Base-by-base conservation (phyloP, 1,284 basidiomycete species). In the Cryptococcus deneoformans region DNA sequence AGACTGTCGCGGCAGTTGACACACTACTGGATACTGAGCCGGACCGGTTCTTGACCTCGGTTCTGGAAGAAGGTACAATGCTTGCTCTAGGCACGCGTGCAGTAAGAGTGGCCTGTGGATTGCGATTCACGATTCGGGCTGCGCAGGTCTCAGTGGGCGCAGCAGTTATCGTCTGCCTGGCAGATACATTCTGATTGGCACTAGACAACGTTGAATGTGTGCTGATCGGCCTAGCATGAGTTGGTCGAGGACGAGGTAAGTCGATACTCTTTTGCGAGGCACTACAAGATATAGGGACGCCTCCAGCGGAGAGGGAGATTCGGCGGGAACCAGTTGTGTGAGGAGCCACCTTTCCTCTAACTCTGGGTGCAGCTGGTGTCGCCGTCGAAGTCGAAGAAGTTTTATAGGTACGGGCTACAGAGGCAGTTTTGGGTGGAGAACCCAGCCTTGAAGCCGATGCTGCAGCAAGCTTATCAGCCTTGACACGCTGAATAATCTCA, bases 291-390 rank as follows among this genome's bases (percentile, higher is more conserved):
- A 66, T 46, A 1, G 67, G 62, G 6, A 59, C 10, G 8, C 57
- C 57, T 14, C 67, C 64, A 12, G 59, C 53, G 3, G 65, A 67
- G 0, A 66, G 56, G 12, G 65, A 67, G 46, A 63, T 59, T 16
- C 62, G 57, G 11, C 46, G 46, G 36, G 53, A 52, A 1, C 47
- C 47, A 35, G 38, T 42, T 24, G 46, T 54, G 11, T 46, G 53
- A 2, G 54, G 51, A 6, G 55, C 54, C 12, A 46, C 46, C 12
- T 50, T 57, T 9, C 40, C 43, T 34, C 60, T 46, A 8, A 37
- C 9, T 6, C 37, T 36, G 5, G 50, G 38, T 12, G 43, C 29
- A 10, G 44, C 47, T 4, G 54, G 58, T 12, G 52, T 61, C 6
- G 6, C 35, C 5, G 50, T 35, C n/a, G 57, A 36, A 3, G 34